Conservation (phyloP, 331 rosid species). For the Saraca asoca region DNA sequence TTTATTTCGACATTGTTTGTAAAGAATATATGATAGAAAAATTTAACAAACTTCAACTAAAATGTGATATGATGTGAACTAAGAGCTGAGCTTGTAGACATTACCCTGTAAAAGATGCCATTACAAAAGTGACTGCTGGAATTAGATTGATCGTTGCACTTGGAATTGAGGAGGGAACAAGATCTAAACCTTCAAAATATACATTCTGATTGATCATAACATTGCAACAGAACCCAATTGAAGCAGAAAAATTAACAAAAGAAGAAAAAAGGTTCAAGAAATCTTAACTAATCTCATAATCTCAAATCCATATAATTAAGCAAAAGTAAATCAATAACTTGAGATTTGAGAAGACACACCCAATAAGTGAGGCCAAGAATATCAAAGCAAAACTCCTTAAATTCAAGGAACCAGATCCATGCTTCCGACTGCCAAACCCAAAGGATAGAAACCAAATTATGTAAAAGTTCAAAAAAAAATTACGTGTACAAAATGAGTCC, state of each 20-base stretch:
- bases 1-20: no score
- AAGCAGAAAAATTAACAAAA: neutral
- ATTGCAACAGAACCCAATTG: conserved; percentile 24
- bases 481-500: no score
- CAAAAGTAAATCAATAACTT: neutral
- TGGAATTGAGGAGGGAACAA: conserved; percentile 49
- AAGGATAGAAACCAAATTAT: neutral
- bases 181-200: conserved; percentile 47
- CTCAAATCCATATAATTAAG: neutral
- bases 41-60: no score
- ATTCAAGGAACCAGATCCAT: conserved; percentile 37
- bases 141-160: conserved; percentile 56
- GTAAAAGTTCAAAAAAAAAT: no score
- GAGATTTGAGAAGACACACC: conserved; percentile 39
- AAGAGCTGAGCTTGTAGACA: neutral
- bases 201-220: conserved; percentile 50
- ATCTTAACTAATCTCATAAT: neutral
- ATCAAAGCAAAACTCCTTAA: conserved; percentile 47
- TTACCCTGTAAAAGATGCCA: conserved; percentile 55
- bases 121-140: conserved; percentile 61
- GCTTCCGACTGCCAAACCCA: conserved; percentile 43
- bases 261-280: neutral
- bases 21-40: no score
- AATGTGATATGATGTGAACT: no score
- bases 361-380: conserved; percentile 53